Evolutionary conservation across 345 rosid species (phyloP).

Genomic region (Gossypium herbaceum): DNA sequence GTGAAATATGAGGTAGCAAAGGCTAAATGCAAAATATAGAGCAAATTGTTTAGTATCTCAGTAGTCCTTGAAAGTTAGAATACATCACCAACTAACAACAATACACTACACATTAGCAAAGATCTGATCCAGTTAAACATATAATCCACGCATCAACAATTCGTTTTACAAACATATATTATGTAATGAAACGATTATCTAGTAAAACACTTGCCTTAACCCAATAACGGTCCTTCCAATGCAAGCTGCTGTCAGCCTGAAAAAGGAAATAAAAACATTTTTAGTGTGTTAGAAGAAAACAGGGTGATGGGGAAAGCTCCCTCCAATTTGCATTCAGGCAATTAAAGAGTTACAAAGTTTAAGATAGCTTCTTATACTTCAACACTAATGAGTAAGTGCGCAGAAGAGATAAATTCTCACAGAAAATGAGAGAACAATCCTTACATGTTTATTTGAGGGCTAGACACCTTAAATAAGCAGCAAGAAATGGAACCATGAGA

Average conservation of each 20-base stretch:
- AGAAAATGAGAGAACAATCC: not conserved
- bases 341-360: not conserved
- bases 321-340: not conserved
- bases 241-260: slow-evolving; percentile 69
- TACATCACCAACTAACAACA: not conserved
- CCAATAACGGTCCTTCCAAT: slow-evolving; percentile 87
- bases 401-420: not conserved
- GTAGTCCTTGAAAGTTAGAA: not conserved
- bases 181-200: not conserved
- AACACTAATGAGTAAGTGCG: not conserved
- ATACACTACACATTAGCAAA: not conserved
- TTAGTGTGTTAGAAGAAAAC: not conserved
- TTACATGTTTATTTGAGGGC: not conserved
- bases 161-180: not conserved
- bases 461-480: not conserved
- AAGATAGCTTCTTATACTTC: not conserved
- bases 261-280: not conserved
- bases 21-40: not conserved
- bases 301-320: not conserved
- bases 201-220: slow-evolving; percentile 71
- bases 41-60: not conserved
- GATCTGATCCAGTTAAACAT: not conserved
- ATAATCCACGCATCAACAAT: not conserved
- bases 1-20: not conserved
- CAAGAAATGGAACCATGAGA: not conserved